These are phyloP conservation scores for Thymus mandschuricus DNA, from an alignment of 257 asterid genomes.

Conservation along the genomic window DNA sequence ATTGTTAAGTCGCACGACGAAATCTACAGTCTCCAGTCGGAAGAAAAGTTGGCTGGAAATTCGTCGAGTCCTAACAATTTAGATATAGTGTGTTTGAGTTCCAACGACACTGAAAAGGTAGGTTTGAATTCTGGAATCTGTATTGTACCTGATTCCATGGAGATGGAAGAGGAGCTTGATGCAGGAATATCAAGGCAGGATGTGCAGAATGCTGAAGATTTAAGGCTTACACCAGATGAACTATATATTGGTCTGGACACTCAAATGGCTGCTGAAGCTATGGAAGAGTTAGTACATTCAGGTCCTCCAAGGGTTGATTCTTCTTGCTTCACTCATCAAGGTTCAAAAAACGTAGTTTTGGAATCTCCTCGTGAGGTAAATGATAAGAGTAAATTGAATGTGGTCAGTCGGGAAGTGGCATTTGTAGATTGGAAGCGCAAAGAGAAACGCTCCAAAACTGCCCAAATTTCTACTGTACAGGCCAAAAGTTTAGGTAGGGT, in stretches of 20 bases:
- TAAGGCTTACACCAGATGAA: conserved; percentile 34
- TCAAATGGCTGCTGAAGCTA: conserved; percentile 93
- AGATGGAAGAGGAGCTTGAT: conserved; percentile 39
- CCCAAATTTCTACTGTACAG: conserved; percentile 31
- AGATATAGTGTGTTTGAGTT: conserved; percentile 17
- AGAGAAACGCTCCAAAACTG: conserved; percentile 42
- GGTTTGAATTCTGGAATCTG: conserved; percentile 30
- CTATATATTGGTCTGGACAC: conserved; percentile 70
- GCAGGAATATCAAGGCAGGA: conserved; percentile 33
- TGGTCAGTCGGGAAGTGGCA: conserved; percentile 29
- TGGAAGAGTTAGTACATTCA: conserved; percentile 65
- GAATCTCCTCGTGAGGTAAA: conserved; percentile 31
- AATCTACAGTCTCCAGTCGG: conserved; percentile 33
- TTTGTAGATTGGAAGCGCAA: conserved; percentile 44
- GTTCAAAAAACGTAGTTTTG: conserved; percentile 31
- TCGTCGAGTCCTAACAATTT: conserved; percentile 6
- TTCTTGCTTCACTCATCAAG: conserved; percentile 36
- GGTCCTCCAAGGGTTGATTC: conserved; percentile 22
- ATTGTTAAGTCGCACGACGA: conserved; percentile 32
- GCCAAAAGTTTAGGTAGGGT: conserved; percentile 23
- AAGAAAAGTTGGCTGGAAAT: conserved; percentile 34
- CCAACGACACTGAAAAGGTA: conserved; percentile 27
- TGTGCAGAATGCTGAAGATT: conserved; percentile 37
- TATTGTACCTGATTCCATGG: conserved; percentile 33
- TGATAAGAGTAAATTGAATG: conserved; percentile 28